phyloP scores from a whole-genome alignment of 2,329 filamentous ascomycete species.

The Aureobasidium vineae region DNA sequence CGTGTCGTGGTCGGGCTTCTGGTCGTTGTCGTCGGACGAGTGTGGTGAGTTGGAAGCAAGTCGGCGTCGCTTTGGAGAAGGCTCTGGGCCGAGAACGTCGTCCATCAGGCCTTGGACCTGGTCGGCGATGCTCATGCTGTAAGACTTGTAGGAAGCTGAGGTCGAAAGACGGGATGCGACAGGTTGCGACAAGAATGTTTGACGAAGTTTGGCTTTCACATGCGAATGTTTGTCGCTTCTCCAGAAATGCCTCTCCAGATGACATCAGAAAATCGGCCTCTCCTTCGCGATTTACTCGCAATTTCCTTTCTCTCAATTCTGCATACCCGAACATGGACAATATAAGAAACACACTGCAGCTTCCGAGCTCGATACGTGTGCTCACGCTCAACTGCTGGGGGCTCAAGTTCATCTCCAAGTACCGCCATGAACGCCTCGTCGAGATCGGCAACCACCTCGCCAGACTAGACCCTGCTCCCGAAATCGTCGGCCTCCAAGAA shows the following conservation, averaged over 20 bases:
- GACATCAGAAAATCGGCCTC: neutral
- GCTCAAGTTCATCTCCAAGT: constrained; percentile 78
- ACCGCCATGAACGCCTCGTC: constrained; percentile 71
- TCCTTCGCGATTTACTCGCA: neutral
- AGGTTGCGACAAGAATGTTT: constrained; percentile 7
- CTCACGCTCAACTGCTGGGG: constrained; percentile 97
- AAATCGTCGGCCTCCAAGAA: constrained; percentile 93
- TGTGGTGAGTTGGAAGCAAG: constrained; percentile 19
- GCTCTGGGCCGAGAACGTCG: neutral
- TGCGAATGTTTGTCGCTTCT: constrained; percentile 22
- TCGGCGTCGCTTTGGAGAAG: constrained; percentile 28
- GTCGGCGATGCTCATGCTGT: constrained; percentile 27
- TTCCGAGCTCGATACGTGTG: constrained; percentile 63
- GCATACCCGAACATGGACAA: constrained; percentile 1
- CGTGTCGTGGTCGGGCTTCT: neutral
- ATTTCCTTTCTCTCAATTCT: neutral
- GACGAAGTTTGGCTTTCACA: constrained; percentile 18
- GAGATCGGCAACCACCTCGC: constrained; percentile 84
- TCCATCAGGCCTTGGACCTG: constrained; percentile 21
- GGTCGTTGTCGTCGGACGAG: neutral
- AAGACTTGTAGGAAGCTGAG: neutral
- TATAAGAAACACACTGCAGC: constrained; percentile 7
- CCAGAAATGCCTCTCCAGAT: neutral
- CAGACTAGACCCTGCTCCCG: constrained; percentile 62
- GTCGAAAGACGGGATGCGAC: neutral